Percentiles rank a stretch among this genome's conserved stretches.
phyloP scores from a whole-genome alignment of 129 eudicot genomes.

The Tagetes erecta region DNA sequence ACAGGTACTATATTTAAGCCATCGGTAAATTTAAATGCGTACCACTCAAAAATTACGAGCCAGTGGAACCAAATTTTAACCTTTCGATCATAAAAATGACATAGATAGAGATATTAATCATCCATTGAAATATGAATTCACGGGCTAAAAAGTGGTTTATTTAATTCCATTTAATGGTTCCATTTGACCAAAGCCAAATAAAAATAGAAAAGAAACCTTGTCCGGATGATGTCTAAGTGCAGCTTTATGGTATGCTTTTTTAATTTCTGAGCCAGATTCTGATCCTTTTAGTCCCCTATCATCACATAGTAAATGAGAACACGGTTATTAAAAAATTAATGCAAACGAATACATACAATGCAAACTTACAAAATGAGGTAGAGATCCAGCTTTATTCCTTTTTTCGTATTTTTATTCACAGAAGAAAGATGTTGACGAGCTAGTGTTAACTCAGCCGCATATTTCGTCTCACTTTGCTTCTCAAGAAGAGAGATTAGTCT shows the following conservation, averaged over 20 bases:
- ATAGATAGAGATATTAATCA: background rate
- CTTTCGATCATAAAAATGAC: background rate
- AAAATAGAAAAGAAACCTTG: constrained; percentile 51
- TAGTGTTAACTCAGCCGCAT: constrained; percentile 47
- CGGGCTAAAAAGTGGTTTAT: background rate
- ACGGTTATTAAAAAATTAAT: background rate
- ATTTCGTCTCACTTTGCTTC: constrained; percentile 36
- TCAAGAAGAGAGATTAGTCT: constrained; percentile 61
- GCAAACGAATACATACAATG: background rate
- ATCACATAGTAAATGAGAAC: constrained; percentile 5
- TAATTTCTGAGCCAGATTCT: constrained; percentile 72
- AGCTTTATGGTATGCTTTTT: constrained; percentile 89
- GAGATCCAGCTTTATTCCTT: constrained; percentile 49
- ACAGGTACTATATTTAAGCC: background rate
- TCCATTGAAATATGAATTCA: too few relatives aligned
- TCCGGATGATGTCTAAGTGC: constrained; percentile 97
- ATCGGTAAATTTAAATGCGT: background rate
- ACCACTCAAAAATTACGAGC: background rate
- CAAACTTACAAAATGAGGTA: constrained; percentile 76
- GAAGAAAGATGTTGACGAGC: constrained; percentile 64
- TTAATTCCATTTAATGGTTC: background rate
- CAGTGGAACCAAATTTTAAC: background rate
- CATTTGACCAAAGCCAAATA: background rate
- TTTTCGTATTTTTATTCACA: constrained; percentile 51
- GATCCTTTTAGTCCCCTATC: constrained; percentile 77